Percentiles rank a stretch among this genome's conserved stretches.
These are phyloP conservation scores for Clitopilus passeckerianus DNA, from an alignment of 768 basidiomycete species.

Conservation along the genomic window DNA sequence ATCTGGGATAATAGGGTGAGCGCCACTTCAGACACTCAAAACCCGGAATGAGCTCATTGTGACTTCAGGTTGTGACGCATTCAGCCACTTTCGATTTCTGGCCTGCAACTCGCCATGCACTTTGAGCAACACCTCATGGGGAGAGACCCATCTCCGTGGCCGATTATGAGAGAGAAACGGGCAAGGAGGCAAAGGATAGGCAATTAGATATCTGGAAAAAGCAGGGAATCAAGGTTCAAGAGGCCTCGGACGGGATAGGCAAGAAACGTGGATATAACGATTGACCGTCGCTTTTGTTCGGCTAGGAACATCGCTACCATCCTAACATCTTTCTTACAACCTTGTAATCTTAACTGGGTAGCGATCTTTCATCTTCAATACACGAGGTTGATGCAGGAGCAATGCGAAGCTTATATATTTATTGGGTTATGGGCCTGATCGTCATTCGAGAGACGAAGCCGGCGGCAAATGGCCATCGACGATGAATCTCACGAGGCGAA, in stretches of 20 bases:
- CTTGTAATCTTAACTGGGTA: background rate
- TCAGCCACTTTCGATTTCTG: constrained; percentile 82
- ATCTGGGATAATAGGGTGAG: constrained; percentile 83
- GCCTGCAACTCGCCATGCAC: constrained; percentile 71
- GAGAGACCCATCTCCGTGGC: constrained; percentile 74
- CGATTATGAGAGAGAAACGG: constrained; percentile 59
- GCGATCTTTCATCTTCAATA: background rate
- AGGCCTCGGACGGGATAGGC: constrained; percentile 19
- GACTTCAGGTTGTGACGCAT: constrained; percentile 64
- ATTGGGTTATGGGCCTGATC: background rate
- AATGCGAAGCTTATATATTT: background rate
- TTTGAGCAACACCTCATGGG: constrained; percentile 78
- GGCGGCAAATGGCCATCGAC: background rate
- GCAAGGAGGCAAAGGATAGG: constrained; percentile 69
- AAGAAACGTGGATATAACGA: constrained; percentile 60
- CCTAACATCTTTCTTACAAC: background rate
- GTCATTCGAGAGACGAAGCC: background rate
- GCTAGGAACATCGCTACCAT: background rate
- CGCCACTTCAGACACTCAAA: background rate
- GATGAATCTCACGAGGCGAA: background rate
- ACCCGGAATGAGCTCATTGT: background rate
- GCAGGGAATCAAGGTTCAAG: constrained; percentile 46
- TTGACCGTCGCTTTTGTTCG: constrained; percentile 19
- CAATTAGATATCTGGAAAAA: constrained; percentile 69
- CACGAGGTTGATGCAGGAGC: background rate